Evolutionary conservation across 2,329 filamentous ascomycete species (phyloP), one percentile per base, ranked within the genome.

Genomic region (Fusarium illudens): DNA sequence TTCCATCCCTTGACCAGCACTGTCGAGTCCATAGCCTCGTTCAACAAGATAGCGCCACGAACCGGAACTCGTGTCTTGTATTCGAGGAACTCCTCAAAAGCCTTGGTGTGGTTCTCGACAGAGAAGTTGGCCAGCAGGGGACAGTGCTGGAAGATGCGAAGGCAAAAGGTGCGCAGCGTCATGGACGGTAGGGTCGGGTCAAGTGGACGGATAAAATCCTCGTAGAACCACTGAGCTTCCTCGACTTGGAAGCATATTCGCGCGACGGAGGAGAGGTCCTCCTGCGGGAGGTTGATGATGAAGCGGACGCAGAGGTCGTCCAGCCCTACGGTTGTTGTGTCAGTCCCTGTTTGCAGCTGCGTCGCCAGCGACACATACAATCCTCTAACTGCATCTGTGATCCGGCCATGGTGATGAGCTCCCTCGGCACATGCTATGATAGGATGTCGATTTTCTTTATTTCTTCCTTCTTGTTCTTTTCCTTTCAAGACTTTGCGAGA

Each of bases 141-240:
- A 73, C 95, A 98, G 77, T 97, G 95, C 73, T 94, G 90, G 78
- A 98, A 97, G 73, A 99, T 96, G 72, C 91, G 89, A 62, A 97
- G 84, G 73, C 92, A 95, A 80, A 99, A 99, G 53, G 86, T 89
- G 71, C 92, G 90, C 32, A 99, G 86, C 46, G 90, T 89, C 84
- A 98, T 91, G 58, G 92, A 94, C 5, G 96, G 96, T 11, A 99
- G 86, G 36, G 86, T 86, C 54, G 94, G 90, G 79, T 97, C 92
- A 68, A 96, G 84, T 36, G 95, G 94, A 49, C 96, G 92, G 78
- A 99, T 93, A 78, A 99, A 99, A 81, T 99, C 96, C 84, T 99
- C 96, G 87, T 99, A 99, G 81, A 97, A 99, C 96, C 96, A 99
- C 89, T 99, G 96, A 74, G 96, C 96, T 81, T 99, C 96, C 81